These are phyloP conservation scores for Mycena rosella DNA, from an alignment of 768 basidiomycete species.

Conservation along the genomic window DNA sequence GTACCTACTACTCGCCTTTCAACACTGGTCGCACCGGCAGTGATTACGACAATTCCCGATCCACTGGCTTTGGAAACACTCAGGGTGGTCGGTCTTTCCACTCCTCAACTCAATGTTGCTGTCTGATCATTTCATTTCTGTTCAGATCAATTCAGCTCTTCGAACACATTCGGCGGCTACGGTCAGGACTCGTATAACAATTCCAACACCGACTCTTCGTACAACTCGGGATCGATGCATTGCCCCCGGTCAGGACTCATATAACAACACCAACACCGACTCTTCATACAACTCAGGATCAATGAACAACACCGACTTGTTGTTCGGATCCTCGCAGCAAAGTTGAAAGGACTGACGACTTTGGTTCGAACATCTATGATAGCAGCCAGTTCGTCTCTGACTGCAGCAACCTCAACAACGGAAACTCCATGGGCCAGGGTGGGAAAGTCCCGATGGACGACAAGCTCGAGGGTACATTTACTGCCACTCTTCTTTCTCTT, in stretches of 20 bases:
- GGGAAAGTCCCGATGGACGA: slow-evolving; percentile 2
- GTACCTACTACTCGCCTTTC: too few species aligned
- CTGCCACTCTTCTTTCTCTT: background rate
- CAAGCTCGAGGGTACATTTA: background rate
- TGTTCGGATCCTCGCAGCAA: background rate
- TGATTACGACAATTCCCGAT: background rate
- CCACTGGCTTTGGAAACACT: background rate
- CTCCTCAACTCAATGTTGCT: too few species aligned
- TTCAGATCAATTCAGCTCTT: background rate
- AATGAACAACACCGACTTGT: background rate
- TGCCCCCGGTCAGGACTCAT: too few species aligned
- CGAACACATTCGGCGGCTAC: slow-evolving; percentile 6
- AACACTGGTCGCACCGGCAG: background rate
- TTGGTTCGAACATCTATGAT: background rate
- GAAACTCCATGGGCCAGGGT: too few species aligned
- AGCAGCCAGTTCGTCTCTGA: background rate
- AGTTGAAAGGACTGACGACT: background rate
- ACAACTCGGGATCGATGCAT: too few species aligned
- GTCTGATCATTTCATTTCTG: background rate
- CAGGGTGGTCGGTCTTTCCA: background rate
- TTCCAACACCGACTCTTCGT: background rate
- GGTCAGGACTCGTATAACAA: background rate
- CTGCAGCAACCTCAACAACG: background rate
- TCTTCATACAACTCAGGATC: too few species aligned
- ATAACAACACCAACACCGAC: too few species aligned